These are phyloP conservation scores for Pseudogymnoascus sp. DNA, from an alignment of 2,329 filamentous ascomycete genomes.

Conservation along the genomic window DNA sequence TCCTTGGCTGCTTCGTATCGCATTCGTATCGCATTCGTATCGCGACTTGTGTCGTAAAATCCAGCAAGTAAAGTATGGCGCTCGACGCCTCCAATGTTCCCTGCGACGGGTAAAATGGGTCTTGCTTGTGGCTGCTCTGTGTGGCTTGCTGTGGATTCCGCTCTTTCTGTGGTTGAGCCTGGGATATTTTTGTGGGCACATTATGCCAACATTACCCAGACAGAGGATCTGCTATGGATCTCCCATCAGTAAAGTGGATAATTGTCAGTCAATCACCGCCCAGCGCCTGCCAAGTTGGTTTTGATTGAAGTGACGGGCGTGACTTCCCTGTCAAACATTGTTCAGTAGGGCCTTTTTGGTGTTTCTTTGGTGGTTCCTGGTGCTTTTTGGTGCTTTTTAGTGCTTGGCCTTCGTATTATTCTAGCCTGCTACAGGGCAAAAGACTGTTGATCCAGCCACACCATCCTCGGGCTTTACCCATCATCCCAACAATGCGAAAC, in stretches of 20 bases:
- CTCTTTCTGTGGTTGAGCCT: neutral
- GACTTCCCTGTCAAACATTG: neutral
- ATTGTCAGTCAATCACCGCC: neutral
- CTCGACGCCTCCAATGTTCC: neutral
- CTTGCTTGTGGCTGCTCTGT: neutral
- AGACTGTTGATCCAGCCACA: neutral
- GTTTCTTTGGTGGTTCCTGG: neutral
- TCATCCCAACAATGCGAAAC: neutral
- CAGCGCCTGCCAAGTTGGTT: neutral
- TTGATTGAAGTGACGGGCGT: neutral
- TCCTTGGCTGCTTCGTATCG: neutral
- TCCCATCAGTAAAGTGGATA: neutral
- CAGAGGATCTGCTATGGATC: neutral
- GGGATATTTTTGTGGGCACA: neutral
- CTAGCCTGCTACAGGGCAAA: neutral
- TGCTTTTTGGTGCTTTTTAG: neutral
- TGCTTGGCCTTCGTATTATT: neutral
- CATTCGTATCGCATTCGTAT: neutral
- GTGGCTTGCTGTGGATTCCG: neutral
- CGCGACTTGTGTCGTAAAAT: neutral
- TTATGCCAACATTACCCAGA: neutral
- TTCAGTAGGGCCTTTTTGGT: neutral
- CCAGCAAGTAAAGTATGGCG: neutral
- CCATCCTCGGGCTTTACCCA: neutral
- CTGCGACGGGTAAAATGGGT: neutral